phyloP scores from a whole-genome alignment of 257 asterid species.

The Plantago major region DNA sequence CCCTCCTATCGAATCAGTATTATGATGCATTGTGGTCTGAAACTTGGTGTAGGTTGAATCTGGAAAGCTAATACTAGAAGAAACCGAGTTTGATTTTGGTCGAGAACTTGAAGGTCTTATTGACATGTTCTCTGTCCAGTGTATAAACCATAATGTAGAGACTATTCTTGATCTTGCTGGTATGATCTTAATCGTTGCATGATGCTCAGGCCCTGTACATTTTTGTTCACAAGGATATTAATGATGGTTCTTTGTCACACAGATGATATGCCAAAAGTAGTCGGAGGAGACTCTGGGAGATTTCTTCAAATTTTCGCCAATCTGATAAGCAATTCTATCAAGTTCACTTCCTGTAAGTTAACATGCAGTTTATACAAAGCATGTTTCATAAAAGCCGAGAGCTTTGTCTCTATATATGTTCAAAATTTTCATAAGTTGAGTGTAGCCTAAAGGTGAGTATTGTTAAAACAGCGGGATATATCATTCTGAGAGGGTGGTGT shows the following conservation, averaged over 20 bases:
- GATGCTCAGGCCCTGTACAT: neutral
- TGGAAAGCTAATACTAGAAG: constrained; percentile 83
- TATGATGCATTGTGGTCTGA: constrained; percentile 9
- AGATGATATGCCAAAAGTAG: constrained; percentile 92
- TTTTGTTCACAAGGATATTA: neutral
- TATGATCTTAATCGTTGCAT: constrained; percentile 21
- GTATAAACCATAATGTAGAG: constrained; percentile 83
- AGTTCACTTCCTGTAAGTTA: constrained; percentile 80
- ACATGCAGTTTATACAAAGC: neutral
- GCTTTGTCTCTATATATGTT: neutral
- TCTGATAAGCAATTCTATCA: constrained; percentile 79
- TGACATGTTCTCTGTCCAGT: constrained; percentile 89
- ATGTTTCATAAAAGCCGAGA: neutral
- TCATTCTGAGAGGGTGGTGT: constrained; percentile 84
- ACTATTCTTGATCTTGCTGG: constrained; percentile 87
- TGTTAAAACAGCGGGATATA: constrained; percentile 67
- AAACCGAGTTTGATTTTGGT: constrained; percentile 78
- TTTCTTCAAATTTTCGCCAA: constrained; percentile 85
- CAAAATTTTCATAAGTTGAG: constrained; percentile 6
- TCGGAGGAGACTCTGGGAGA: constrained; percentile 87
- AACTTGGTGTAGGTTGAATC: constrained; percentile 73
- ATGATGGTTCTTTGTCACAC: constrained; percentile 20
- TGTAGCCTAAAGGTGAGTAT: constrained; percentile 9
- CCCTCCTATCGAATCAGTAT: neutral
- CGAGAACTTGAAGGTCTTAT: constrained; percentile 94